Evolutionary conservation across 2,329 filamentous ascomycete genomes (phyloP).

Genomic region (Monosporascus sp.): DNA sequence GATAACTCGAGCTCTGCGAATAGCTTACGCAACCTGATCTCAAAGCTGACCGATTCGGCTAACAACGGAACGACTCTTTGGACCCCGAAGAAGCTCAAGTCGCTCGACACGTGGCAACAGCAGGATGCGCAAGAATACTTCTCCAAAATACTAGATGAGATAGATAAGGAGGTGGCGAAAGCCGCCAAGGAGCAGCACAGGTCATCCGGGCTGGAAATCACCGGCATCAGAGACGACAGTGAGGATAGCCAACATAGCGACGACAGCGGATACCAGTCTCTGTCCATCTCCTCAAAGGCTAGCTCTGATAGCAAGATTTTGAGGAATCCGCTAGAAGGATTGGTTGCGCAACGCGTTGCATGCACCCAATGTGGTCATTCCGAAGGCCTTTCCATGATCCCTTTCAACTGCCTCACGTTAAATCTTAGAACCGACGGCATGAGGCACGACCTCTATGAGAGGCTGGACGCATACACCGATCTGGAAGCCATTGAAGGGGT

Average conservation of each 20-base stretch:
- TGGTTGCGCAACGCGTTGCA: conserved; percentile 82
- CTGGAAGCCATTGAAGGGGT: conserved; percentile 85
- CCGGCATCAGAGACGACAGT: conserved; percentile 36
- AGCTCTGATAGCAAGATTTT: conserved; percentile 33
- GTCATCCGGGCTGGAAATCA: conserved; percentile 36
- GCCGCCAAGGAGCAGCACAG: conserved; percentile 32
- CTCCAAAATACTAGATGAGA: conserved; percentile 78
- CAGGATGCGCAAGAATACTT: conserved; percentile 98
- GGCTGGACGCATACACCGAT: conserved; percentile 77
- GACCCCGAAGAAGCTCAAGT: conserved; percentile 78
- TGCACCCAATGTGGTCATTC: conserved; percentile 83
- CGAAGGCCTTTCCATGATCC: conserved; percentile 82
- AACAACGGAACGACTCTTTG: conserved; percentile 76
- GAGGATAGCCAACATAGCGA: conserved; percentile 47
- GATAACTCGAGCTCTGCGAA: conserved; percentile 34
- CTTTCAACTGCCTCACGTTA: conserved; percentile 90
- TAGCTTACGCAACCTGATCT: conserved; percentile 60
- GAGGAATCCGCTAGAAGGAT: conserved; percentile 79
- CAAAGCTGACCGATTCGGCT: conserved; percentile 61
- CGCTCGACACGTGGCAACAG: conserved; percentile 91
- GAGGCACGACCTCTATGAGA: conserved; percentile 69
- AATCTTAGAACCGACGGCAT: conserved; percentile 62
- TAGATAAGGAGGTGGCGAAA: conserved; percentile 70
- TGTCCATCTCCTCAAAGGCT: conserved; percentile 32
- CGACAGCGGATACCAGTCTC: conserved; percentile 53